Evolutionary conservation across 1,284 basidiomycete species (phyloP).

Genomic region (Leccinum solheimii): DNA sequence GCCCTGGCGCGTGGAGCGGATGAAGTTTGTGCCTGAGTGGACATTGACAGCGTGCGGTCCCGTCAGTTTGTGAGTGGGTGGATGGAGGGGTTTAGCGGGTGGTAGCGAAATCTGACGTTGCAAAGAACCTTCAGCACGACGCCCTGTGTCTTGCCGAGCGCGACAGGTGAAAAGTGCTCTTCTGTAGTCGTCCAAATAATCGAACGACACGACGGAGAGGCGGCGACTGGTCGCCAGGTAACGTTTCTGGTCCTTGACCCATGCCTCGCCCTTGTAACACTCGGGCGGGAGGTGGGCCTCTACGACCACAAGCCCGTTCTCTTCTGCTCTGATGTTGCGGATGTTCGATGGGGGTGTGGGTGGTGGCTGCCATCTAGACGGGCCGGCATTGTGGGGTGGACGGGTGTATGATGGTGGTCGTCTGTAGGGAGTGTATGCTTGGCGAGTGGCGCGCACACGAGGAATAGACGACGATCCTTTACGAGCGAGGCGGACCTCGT

Average conservation of each 20-base stretch:
- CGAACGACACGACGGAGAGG: constrained; percentile 12
- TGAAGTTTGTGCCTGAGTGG: not conserved
- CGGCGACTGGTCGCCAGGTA: constrained; percentile 7
- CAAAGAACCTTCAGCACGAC: constrained; percentile 13
- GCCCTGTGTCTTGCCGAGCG: not conserved
- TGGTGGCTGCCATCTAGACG: not conserved
- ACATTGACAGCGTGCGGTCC: not conserved
- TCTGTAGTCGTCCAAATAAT: constrained; percentile 5
- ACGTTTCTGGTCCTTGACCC: constrained; percentile 14
- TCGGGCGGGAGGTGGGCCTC: not conserved
- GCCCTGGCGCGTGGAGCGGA: not conserved
- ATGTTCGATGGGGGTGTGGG: constrained; percentile 2
- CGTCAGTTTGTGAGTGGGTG: not conserved
- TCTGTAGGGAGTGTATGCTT: not conserved
- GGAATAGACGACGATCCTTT: constrained; percentile 39
- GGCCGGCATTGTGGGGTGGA: not conserved
- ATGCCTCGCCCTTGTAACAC: not conserved
- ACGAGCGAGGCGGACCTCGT: constrained; percentile 39
- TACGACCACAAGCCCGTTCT: not conserved
- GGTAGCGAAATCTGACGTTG: not conserved
- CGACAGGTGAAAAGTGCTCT: constrained; percentile 15
- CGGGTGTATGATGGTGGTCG: not conserved
- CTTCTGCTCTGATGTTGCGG: not conserved
- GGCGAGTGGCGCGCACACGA: constrained; percentile 20
- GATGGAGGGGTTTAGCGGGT: constrained; percentile 1